Percentiles rank a stretch among this genome's conserved stretches.
These are phyloP conservation scores for Rhipidocladum racemiflorum DNA, from an alignment of 176 grass and related monocot genomes.

Conservation along the genomic window DNA sequence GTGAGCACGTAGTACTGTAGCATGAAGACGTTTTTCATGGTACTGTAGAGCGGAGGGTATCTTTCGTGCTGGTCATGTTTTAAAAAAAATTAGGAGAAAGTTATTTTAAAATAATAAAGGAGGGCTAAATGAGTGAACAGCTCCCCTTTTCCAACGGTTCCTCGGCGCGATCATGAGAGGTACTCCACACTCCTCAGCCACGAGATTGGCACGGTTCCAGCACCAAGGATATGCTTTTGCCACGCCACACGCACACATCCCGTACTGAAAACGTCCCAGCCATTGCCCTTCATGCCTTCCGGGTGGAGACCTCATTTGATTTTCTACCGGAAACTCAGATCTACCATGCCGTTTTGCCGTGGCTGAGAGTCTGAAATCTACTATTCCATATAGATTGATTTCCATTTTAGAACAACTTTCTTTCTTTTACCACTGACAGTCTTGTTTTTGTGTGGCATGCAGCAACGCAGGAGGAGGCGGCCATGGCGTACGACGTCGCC, in stretches of 20 bases:
- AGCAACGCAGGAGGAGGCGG: conserved; percentile 80
- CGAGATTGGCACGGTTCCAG: neutral
- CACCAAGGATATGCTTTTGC: neutral
- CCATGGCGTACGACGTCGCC: conserved; percentile 71
- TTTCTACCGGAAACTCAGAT: neutral
- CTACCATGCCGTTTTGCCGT: neutral
- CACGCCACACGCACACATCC: neutral
- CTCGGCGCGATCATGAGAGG: too few relatives aligned
- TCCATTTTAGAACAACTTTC: neutral
- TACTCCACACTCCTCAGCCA: neutral
- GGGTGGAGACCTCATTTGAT: neutral
- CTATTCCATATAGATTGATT: neutral
- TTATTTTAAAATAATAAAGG: too few relatives aligned
- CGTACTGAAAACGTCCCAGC: neutral
- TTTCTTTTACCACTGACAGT: neutral
- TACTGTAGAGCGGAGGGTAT: too few relatives aligned
- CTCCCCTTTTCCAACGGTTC: too few relatives aligned
- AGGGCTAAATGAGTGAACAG: too few relatives aligned
- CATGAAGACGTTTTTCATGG: too few relatives aligned
- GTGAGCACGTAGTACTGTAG: too few relatives aligned
- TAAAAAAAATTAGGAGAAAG: too few relatives aligned
- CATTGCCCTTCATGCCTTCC: neutral
- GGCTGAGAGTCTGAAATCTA: too few relatives aligned
- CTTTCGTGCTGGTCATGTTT: too few relatives aligned
- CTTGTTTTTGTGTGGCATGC: conserved; percentile 10